Evolutionary conservation across 176 grass and related monocot species (phyloP).

Genomic region (Calamus simplicifolius): DNA sequence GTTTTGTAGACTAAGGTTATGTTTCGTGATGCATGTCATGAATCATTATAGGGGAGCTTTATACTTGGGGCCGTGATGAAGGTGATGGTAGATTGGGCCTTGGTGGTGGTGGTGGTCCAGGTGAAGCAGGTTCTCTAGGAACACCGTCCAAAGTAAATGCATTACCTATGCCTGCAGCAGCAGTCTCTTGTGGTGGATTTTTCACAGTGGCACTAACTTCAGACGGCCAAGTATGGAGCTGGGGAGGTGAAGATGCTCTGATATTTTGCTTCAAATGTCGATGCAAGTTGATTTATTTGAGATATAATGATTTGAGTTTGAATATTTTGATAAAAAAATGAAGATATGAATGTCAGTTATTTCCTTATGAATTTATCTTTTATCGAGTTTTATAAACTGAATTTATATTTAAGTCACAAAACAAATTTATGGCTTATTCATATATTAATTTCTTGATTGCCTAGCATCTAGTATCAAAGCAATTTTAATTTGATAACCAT

Average conservation of each 20-base stretch:
- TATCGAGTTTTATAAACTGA: too few relatives aligned
- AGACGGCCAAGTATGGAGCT: constrained; percentile 85
- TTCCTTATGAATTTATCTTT: too few relatives aligned
- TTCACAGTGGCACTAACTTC: constrained; percentile 74
- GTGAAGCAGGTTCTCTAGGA: constrained; percentile 83
- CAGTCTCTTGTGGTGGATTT: constrained; percentile 85
- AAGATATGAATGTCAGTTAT: too few relatives aligned
- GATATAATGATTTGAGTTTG: too few relatives aligned
- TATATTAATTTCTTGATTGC: too few relatives aligned
- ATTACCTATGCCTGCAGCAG: constrained; percentile 56
- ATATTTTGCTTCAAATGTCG: background rate
- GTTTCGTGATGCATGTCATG: background rate
- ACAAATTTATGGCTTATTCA: too few relatives aligned
- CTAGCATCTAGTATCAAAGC: too few relatives aligned
- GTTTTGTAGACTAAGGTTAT: too few relatives aligned
- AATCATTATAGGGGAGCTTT: constrained; percentile 62
- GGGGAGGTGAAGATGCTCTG: constrained; percentile 61
- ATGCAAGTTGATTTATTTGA: too few relatives aligned
- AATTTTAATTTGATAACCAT: too few relatives aligned
- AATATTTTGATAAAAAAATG: too few relatives aligned
- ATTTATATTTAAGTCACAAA: too few relatives aligned
- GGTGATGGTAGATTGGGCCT: constrained; percentile 82
- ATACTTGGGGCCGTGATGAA: constrained; percentile 94
- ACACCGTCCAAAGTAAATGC: constrained; percentile 72
- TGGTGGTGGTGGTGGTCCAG: constrained; percentile 85